Conservation (phyloP, 2,329 filamentous ascomycete genomes). For the Chaetoscypha palmicola region DNA sequence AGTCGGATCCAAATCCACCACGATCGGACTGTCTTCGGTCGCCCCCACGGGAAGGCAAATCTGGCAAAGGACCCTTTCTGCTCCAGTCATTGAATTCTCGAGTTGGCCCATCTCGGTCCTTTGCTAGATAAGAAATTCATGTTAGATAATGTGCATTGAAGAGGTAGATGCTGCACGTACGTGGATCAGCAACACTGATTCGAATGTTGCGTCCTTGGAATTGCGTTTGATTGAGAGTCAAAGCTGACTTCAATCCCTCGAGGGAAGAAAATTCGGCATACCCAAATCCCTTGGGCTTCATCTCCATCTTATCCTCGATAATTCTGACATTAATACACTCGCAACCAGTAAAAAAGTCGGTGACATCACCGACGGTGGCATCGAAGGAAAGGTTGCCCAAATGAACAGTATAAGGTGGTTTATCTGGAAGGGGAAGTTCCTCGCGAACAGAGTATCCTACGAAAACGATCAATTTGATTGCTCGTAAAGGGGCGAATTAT, state of each 20-base stretch:
- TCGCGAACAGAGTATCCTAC: conserved; percentile 61
- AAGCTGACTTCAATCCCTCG: conserved; percentile 85
- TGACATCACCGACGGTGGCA: conserved; percentile 74
- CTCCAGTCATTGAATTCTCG: conserved; percentile 88
- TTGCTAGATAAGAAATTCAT: conserved; percentile 49
- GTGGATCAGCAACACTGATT: conserved; percentile 94
- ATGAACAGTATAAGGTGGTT: conserved; percentile 92
- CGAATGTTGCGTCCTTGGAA: conserved; percentile 87
- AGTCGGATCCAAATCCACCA: conserved; percentile 42
- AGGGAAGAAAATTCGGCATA: conserved; percentile 89
- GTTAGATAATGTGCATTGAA: conserved; percentile 17
- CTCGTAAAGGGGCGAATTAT: conserved; percentile 5
- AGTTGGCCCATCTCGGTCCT: conserved; percentile 60
- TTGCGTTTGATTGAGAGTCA: conserved; percentile 71
- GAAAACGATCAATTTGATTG: conserved; percentile 13
- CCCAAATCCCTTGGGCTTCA: conserved; percentile 94
- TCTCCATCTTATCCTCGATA: conserved; percentile 90
- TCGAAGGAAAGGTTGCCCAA: conserved; percentile 96
- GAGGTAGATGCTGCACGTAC: conserved; percentile 53
- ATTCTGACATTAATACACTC: conserved; percentile 87
- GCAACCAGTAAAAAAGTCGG: conserved; percentile 78
- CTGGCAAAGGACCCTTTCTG: conserved; percentile 81
- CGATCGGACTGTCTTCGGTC: conserved; percentile 44
- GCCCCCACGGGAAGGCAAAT: conserved; percentile 54
- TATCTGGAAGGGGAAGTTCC: conserved; percentile 76